phyloP scores from a whole-genome alignment of 1,284 basidiomycete species.

The Puccinia hordei region DNA sequence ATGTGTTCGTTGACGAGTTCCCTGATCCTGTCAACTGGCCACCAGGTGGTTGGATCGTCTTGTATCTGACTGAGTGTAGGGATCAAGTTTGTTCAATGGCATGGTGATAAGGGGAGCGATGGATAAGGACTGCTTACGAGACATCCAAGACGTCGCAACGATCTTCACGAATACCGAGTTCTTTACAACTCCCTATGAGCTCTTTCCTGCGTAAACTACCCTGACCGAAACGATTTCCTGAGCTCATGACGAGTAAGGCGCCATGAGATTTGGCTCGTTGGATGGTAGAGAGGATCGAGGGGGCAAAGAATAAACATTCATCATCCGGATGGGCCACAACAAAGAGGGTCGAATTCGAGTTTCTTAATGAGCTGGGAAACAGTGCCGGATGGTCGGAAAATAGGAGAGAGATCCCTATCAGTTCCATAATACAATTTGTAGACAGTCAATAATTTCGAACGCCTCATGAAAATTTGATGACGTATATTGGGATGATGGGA shows the following conservation, averaged over 20 bases:
- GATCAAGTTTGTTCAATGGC: neutral
- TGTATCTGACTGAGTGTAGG: slow-evolving; percentile 66
- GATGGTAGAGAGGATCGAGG: slow-evolving; percentile 64
- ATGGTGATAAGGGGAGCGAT: slow-evolving; percentile 1
- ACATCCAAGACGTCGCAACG: slow-evolving; percentile 77
- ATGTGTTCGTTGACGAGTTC: slow-evolving; percentile 68
- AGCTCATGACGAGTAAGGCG: slow-evolving; percentile 41
- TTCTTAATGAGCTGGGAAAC: slow-evolving; percentile 35
- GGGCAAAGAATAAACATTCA: slow-evolving; percentile 88
- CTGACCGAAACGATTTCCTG: slow-evolving; percentile 76
- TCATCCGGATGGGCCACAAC: slow-evolving; percentile 88
- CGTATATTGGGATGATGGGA: neutral
- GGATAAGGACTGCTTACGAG: slow-evolving; percentile 52
- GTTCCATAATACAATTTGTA: neutral
- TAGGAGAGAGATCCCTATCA: slow-evolving; percentile 3
- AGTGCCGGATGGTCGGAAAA: slow-evolving; percentile 32
- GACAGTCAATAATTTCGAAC: neutral
- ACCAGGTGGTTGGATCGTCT: slow-evolving; percentile 73
- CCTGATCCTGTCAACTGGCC: slow-evolving; percentile 70
- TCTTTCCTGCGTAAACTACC: slow-evolving; percentile 71
- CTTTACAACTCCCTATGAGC: slow-evolving; percentile 61
- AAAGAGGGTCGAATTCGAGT: slow-evolving; percentile 63
- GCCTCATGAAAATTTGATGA: neutral
- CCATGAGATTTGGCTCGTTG: slow-evolving; percentile 26
- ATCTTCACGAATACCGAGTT: slow-evolving; percentile 44